Base-by-base conservation (phyloP, 1,284 basidiomycete species). In the Entoloma clypeatum region DNA sequence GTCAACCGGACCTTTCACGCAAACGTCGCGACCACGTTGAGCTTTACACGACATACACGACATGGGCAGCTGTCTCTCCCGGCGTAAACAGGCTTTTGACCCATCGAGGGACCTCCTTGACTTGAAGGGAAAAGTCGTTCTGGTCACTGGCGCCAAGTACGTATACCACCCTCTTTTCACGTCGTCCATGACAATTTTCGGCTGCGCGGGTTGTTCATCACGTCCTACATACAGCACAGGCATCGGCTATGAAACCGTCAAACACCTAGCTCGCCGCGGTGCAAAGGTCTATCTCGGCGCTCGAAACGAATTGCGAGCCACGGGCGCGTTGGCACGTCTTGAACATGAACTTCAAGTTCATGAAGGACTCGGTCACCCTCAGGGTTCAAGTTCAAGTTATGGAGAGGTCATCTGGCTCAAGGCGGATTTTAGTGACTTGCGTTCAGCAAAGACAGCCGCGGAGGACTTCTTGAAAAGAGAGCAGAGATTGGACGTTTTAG, bases 401-500 rank as follows among this genome's bases (percentile, higher is more conserved):
- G 68, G 71, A 7, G 49, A 69, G 35, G 55, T 79, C 10, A 45
- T 65, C 2, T 75, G 65, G 60, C 53, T 75, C 8, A 51, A 67
- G 11, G 61, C 77, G 8, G 74, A 81, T 47, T 57, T 79, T 31
- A 48, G 56, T 21, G 65, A 71, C 27, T 69, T 72, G 3, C 54
- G 59, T 18, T 53, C 61, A 5, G 69, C 69, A 7, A 72, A 68
- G 48, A 49, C 56, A n/a, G 52, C 72, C 1, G 79, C 70, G 0
- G 64, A 71, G 41, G 63, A 61, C 18, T 74, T 80, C 43, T 47
- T 74, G 56, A 45, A 43, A 24, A 62, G 57, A 28, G 78, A 81
- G 50, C 55, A 55, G n/a, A 62, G 72, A 25, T 54, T 79, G 27
- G 77, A 81, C 46, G 57, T 78, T n/a, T 56, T 79, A n/a, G 54